Evolutionary conservation across 352 stramenopile genomes (phyloP), one percentile per base, ranked within the genome.

Genomic region (Pythium diclinum): DNA sequence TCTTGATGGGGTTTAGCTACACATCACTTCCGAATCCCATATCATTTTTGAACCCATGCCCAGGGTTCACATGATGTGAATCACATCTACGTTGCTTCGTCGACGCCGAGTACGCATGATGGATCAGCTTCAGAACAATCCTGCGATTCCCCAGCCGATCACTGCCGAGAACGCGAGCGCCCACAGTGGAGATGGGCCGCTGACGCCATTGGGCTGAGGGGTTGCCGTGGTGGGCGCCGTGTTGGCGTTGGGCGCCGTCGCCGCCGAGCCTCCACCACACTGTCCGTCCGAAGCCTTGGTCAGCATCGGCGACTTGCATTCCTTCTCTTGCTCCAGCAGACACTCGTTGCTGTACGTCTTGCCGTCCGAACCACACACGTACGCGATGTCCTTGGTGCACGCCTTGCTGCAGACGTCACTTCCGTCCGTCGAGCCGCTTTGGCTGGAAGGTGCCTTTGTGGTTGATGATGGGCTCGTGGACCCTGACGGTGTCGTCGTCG

Each of bases 351-450:
- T 23, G 60, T 68, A 72, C 14, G 58, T 63, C 52, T 59, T 57
- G 25, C 48, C 52, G 33, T 71, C 58, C 23, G 64, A 66, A 44
- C 60, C 59, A 47, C 65, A 72, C 1, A 68, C 63, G 33, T 38
- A 69, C 5, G 54, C 48, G 46, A 69, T 63, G 16, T 69, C 63
- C 40, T 69, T 69, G n/a, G 63, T 69, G 48, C 63, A 69, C 3
- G 23, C 44, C 40, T 58, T 62, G 6, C 19, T 47, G 58, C 57
- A 73, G 19, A 34, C 25, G 17, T 4, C 46, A 8, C 21, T 33
- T 14, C 44, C 56, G 42, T 33, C 64, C 6, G 33, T 51, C 2
- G 34, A 56, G 21, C 38, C 33, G 32, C 36, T 71, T 47, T 23
- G 16, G 16, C 40, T 47, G 14, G 40, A 47, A 47, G 40, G 40